These are phyloP conservation scores for Jaapia argillacea DNA, from an alignment of 768 basidiomycete species.

Conservation along the genomic window DNA sequence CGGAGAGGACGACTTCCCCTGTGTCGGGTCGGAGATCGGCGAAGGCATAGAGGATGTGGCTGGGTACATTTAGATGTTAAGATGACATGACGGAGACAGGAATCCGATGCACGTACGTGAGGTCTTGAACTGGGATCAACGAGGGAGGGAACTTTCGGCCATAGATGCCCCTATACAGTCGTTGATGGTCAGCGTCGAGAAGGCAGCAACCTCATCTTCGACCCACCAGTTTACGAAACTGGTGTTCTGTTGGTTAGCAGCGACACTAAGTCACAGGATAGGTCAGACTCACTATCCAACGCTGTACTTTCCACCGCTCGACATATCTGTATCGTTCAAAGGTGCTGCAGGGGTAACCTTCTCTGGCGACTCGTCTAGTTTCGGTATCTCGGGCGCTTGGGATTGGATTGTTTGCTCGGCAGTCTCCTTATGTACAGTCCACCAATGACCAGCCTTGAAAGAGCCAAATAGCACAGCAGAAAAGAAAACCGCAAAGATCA, in stretches of 20 bases:
- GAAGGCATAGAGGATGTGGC: constrained; percentile 89
- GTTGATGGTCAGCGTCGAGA: constrained; percentile 1
- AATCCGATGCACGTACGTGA: constrained; percentile 52
- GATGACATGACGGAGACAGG: background rate
- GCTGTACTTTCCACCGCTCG: constrained; percentile 52
- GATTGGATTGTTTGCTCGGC: too few species aligned
- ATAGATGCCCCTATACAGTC: constrained; percentile 77
- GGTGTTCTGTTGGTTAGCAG: constrained; percentile 7
- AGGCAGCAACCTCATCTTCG: background rate
- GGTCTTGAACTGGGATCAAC: constrained; percentile 68
- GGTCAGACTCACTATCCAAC: constrained; percentile 63
- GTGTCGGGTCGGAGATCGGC: constrained; percentile 77
- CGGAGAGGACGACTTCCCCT: constrained; percentile 84
- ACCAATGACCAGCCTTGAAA: constrained; percentile 36
- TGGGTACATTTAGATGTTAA: constrained; percentile 15
- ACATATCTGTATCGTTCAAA: constrained; percentile 21
- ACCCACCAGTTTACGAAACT: constrained; percentile 74
- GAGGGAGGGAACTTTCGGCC: constrained; percentile 87
- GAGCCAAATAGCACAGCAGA: constrained; percentile 26
- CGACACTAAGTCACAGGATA: background rate
- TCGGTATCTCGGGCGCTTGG: constrained; percentile 2
- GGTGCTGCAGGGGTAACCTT: constrained; percentile 2
- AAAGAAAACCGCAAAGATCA: constrained; percentile 26
- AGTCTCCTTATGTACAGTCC: constrained; percentile 12
- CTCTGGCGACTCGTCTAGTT: background rate